These are phyloP conservation scores for Lagerstroemia speciosa DNA, from an alignment of 345 rosid genomes.

Conservation along the genomic window DNA sequence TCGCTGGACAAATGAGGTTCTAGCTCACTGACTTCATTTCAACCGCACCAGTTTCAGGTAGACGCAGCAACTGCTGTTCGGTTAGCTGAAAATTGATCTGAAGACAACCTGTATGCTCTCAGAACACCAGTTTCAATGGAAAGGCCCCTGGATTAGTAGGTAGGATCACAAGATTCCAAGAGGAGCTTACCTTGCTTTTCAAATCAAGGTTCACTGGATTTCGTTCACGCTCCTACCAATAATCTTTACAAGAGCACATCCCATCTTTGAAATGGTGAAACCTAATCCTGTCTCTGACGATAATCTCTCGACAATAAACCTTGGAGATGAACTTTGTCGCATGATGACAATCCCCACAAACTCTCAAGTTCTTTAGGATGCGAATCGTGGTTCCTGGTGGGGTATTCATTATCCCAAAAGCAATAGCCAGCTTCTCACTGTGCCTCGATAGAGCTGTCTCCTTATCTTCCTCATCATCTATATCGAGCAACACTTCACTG, in stretches of 20 bases:
- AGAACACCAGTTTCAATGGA: not conserved
- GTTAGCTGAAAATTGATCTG: not conserved
- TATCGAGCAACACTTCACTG: constrained; percentile 27
- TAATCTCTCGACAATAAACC: constrained; percentile 24
- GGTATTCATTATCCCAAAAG: constrained; percentile 24
- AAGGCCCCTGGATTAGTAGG: not conserved
- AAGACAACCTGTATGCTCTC: not conserved
- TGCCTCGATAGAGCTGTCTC: constrained; percentile 22
- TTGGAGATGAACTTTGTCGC: constrained; percentile 28
- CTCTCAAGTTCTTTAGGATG: constrained; percentile 25
- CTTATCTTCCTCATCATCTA: constrained; percentile 27
- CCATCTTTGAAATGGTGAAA: constrained; percentile 32
- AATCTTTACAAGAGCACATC: constrained; percentile 27
- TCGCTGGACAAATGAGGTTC: not conserved
- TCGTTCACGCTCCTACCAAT: constrained; percentile 12
- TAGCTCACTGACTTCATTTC: not conserved
- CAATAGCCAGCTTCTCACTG: constrained; percentile 17
- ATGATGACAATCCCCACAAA: constrained; percentile 24
- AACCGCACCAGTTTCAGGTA: not conserved
- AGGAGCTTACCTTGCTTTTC: not conserved
- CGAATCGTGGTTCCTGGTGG: constrained; percentile 23
- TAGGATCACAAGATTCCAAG: not conserved
- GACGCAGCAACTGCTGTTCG: not conserved
- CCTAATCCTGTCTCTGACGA: constrained; percentile 25
- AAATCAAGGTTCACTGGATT: not conserved